Percentiles rank a stretch among this genome's conserved stretches.
Evolutionary conservation across 305 asterid species (phyloP).

Genomic region (Coffea humblotiana): DNA sequence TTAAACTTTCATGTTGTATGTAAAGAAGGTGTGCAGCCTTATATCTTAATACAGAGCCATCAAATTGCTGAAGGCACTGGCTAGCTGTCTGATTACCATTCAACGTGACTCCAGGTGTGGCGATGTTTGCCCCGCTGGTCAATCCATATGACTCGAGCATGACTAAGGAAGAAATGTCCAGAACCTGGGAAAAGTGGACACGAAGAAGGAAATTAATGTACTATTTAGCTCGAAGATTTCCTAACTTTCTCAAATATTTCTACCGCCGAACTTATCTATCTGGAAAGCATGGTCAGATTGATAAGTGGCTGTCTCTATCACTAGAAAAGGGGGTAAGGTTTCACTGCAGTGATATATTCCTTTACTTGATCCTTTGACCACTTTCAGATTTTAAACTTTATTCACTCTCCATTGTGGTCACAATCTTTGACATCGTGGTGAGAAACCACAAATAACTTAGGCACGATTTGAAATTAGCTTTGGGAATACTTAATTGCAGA

Average conservation of each 20-base stretch:
- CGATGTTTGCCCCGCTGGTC: conserved; percentile 72
- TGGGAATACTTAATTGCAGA: neutral
- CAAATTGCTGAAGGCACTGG: neutral
- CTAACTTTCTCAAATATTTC: conserved; percentile 58
- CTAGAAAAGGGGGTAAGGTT: conserved; percentile 59
- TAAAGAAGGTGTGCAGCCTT: neutral
- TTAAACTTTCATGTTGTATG: neutral
- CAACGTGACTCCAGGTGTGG: conserved; percentile 51
- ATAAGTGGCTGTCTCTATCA: conserved; percentile 64
- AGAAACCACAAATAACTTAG: neutral
- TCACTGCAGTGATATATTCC: neutral
- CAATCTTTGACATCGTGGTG: neutral
- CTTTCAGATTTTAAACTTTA: neutral
- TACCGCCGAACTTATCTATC: conserved; percentile 67
- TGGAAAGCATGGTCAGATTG: conserved; percentile 70
- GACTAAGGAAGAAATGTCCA: conserved; percentile 69
- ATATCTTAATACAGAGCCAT: neutral
- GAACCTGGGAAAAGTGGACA: conserved; percentile 74
- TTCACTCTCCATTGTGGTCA: neutral
- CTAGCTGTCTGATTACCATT: neutral
- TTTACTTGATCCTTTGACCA: neutral
- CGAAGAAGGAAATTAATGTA: conserved; percentile 46
- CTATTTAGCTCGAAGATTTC: conserved; percentile 71
- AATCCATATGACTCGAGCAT: conserved; percentile 79
- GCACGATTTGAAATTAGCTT: neutral